phyloP scores from a whole-genome alignment of 108 stramenopile species.

The Mayamaea pseudoterrestris region DNA sequence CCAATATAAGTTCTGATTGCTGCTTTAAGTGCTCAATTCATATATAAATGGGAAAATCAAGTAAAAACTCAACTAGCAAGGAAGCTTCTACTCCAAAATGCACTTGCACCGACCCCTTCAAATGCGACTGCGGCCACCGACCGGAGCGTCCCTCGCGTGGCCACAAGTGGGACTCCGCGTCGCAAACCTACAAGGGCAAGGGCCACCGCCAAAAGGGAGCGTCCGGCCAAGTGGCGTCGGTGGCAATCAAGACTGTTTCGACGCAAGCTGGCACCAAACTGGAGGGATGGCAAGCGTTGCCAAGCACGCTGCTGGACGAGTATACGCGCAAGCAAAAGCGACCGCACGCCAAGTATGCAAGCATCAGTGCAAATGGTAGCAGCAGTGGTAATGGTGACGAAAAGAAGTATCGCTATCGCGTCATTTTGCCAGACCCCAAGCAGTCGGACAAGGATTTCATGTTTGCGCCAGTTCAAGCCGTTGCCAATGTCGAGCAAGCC shows the following conservation, averaged over 20 bases:
- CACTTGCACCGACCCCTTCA: constrained; percentile 67
- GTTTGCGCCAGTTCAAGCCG: constrained; percentile 47
- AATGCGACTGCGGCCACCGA: constrained; percentile 75
- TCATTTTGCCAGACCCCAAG: constrained; percentile 76
- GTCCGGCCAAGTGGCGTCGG: constrained; percentile 40
- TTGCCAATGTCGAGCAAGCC: constrained; percentile 67
- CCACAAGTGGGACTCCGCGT: constrained; percentile 70
- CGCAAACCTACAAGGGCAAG: constrained; percentile 77
- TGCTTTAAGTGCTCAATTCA: too few relatives aligned
- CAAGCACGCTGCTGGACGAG: constrained; percentile 58
- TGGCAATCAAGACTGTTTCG: constrained; percentile 30
- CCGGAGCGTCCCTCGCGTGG: constrained; percentile 65
- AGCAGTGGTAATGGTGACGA: constrained; percentile 7
- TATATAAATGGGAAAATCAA: constrained; percentile 1
- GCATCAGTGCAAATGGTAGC: constrained; percentile 7
- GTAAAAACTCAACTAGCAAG: not conserved
- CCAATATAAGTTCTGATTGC: too few relatives aligned
- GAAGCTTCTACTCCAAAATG: constrained; percentile 22
- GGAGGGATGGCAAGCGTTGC: constrained; percentile 83
- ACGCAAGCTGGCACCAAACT: too few relatives aligned
- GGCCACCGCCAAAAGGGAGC: constrained; percentile 82
- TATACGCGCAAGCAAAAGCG: constrained; percentile 51
- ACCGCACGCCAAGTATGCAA: constrained; percentile 40
- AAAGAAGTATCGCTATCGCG: constrained; percentile 23
- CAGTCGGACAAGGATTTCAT: constrained; percentile 60